Conservation (phyloP, 2,329 filamentous ascomycete species). For the Metarhizium robertsii region DNA sequence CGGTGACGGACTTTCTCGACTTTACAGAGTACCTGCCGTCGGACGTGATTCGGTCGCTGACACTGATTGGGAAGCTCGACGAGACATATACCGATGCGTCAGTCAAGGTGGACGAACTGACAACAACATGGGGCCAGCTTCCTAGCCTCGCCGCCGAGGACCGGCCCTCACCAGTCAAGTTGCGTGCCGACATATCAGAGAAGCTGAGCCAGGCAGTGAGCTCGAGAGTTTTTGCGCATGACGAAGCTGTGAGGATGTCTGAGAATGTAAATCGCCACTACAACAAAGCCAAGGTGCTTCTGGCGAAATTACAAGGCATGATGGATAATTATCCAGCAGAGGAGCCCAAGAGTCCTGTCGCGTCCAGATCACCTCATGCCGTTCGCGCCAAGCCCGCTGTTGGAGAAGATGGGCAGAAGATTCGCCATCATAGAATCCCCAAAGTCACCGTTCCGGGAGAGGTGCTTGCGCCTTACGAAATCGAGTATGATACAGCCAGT, state of each 20-base stretch:
- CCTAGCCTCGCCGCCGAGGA: conserved; percentile 37
- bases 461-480: conserved; percentile 55
- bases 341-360: conserved; percentile 41
- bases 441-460: conserved; percentile 58
- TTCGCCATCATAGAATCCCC: conserved; percentile 37
- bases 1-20: conserved; percentile 62
- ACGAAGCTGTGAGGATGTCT: conserved; percentile 53
- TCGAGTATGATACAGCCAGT: conserved; percentile 50
- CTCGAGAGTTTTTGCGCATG: conserved; percentile 48
- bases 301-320: conserved; percentile 50
- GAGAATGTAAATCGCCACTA: conserved; percentile 56
- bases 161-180: conserved; percentile 36
- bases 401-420: conserved; percentile 35
- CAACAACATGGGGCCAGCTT: conserved; percentile 46
- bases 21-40: conserved; percentile 61
- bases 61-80: conserved; percentile 56
- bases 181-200: conserved; percentile 53
- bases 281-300: conserved; percentile 48
- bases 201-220: conserved; percentile 44
- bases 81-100: conserved; percentile 48
- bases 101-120: conserved; percentile 43
- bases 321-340: conserved; percentile 49
- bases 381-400: conserved; percentile 38
- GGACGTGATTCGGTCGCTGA: conserved; percentile 56
- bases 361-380: conserved; percentile 44